Base-by-base conservation (phyloP, 2,329 filamentous ascomycete species). In the Ilyonectria mors-panacis region DNA sequence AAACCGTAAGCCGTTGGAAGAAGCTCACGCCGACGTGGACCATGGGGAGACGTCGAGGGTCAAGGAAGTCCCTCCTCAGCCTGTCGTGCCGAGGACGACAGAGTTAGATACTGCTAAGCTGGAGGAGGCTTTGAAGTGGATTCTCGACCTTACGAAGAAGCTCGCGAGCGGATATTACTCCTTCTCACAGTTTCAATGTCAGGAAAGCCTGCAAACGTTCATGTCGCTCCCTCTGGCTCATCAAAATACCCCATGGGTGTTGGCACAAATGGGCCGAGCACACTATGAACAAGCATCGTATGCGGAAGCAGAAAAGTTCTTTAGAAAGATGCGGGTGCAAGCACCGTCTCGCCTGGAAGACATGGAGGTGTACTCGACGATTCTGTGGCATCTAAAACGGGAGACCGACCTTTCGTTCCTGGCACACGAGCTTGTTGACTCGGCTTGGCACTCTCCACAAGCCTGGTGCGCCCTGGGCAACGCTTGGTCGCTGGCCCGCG, bases 351-450 rank as follows among this genome's bases (percentile, higher is more conserved):
- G 94, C 4, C 86, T 97, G 50, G 93, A 97, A 77, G 95, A 98
- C 77, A 98, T 98, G 95, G 96, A 99, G 78, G 91, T 98, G 39
- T 99, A 97, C 81, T 98, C 95, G 15, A 99, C 96, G 1, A 92
- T 97, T n/a, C 87, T 99, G n/a, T 99, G 97, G 96, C 95, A 98
- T 80, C 84, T 98, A 69, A 97, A 97, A 81, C 92, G 93, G 70
- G 95, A 98, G 77, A 93, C 94, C 0, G 94, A 98, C 68, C 86
- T 99, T 23, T 95, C 95, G 1, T 97, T 96, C 81, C 86, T 99
- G 30, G 94, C 95, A 0, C 95, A 98, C 76, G 94, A 97, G 75
- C 86, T 98, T 45, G 88, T 97, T 58, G 95, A 98, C 71, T 86
- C 93, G 17, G 93, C 94, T 66, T 96, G 95, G 83, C 87, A 96